Base-by-base conservation (phyloP, 139 green algal species). In the Chlorella sorokiniana region DNA sequence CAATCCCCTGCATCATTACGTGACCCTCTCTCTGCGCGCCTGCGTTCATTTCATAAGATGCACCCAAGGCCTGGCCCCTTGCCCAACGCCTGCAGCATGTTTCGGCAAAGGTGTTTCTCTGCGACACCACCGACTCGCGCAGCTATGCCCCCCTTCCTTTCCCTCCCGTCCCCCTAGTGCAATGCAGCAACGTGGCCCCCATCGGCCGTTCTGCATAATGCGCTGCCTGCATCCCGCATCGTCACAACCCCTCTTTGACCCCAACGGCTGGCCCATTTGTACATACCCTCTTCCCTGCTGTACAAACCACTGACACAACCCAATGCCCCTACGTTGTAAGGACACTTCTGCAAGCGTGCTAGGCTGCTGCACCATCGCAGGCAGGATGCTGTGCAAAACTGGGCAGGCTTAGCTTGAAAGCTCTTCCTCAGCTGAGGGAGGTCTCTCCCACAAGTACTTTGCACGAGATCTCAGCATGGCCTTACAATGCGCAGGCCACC, bases 111-210 rank as follows among this genome's bases (percentile, higher is more conserved):
- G 52, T 10, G 52, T 23, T 61, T 23, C 27, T 23, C 3, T 61
- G 25, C 25, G 52, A 20, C 27, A 9, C 25, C 22, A 16, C 9
- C 52, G 25, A 20, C 9, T 25, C 27, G 22, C 27, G 52, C 22
- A 6, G 52, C 6, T 4, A 4, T 33, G 4, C n/a, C 25, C 10
- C 61, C 37, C 31, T 8, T 27, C 65, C 3, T 51, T 35, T 73
- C 38, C 22, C 31, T 9, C 23, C 62, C 29, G 38, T 37, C 41
- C 65, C 16, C 37, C 10, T 22, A 33, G 65, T 16, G 48, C 65
- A 73, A 52, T 73, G 65, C 65, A 73, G 65, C 65, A 73, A 73
- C 48, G 48, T 51, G 37, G 7, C 23, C 38, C 23, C 14, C 23
- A 10, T 25, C 35, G 23, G 29, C 38, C 65, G 27, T 73, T 73